phyloP scores from a whole-genome alignment of 2,329 filamentous ascomycete genomes.

The Clonostachys sp. region DNA sequence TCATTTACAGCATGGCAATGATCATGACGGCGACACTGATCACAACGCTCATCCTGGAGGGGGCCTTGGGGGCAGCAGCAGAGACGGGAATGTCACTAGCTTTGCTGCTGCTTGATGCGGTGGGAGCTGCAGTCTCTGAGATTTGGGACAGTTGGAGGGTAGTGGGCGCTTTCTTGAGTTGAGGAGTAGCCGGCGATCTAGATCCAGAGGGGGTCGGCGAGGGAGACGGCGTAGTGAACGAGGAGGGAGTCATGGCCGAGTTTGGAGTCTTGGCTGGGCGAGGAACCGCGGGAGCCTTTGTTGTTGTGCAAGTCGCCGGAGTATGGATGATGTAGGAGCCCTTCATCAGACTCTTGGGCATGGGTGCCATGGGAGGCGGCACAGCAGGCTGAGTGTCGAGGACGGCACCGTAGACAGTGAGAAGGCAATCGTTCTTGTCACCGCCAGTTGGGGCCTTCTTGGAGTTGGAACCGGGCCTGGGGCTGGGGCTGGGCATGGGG shows the following conservation, averaged over 20 bases:
- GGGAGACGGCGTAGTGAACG: background rate
- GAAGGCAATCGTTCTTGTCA: constrained; percentile 12
- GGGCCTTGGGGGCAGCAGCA: background rate
- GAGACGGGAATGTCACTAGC: constrained; percentile 1
- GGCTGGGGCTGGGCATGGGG: no score
- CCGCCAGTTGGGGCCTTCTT: background rate
- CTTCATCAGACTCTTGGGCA: background rate
- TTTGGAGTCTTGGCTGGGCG: background rate
- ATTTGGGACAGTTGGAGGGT: no score
- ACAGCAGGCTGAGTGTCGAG: constrained; percentile 16
- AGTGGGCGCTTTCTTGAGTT: constrained; percentile 15
- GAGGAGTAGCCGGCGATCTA: background rate
- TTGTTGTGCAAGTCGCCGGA: no score
- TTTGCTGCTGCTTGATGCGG: no score
- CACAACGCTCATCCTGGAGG: constrained; percentile 1
- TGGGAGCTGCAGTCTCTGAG: no score
- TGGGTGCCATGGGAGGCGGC: constrained; percentile 21
- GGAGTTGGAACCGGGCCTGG: no score
- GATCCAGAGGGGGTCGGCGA: background rate
- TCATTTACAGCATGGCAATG: no score
- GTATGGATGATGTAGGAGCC: background rate
- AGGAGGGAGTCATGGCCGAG: constrained; percentile 1
- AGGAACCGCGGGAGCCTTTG: background rate
- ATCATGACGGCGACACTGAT: constrained; percentile 1
- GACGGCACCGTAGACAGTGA: constrained; percentile 37